phyloP scores from a whole-genome alignment of 192 early-diverging fungal genomes.

The Kickxella alabastrina region DNA sequence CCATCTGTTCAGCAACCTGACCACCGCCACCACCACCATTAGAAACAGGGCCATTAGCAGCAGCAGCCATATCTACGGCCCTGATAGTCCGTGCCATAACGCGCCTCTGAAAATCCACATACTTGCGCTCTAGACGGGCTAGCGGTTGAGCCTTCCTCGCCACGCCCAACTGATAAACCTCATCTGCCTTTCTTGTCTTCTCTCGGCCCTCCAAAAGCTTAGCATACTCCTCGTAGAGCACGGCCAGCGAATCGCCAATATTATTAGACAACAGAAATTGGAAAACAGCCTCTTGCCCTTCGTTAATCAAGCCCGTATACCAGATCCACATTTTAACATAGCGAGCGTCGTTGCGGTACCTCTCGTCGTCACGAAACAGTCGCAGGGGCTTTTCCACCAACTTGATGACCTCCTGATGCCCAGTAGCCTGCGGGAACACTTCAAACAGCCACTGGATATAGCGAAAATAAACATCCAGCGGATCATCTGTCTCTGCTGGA shows the following conservation, averaged over 20 bases:
- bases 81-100: constrained; percentile 28
- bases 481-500: constrained; percentile 45
- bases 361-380: constrained; percentile 51
- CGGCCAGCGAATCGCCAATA: constrained; percentile 63
- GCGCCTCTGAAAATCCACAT: constrained; percentile 58
- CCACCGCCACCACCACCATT: not conserved
- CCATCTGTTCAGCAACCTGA: not conserved
- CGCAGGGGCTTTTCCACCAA: constrained; percentile 52
- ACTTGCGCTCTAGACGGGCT: constrained; percentile 56
- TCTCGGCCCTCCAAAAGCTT: constrained; percentile 53
- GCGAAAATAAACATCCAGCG: constrained; percentile 58
- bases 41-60: not conserved
- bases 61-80: not conserved
- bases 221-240: constrained; percentile 79
- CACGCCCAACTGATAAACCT: constrained; percentile 65
- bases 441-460: constrained; percentile 63
- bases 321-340: constrained; percentile 61
- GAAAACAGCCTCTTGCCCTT: constrained; percentile 66
- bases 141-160: constrained; percentile 66
- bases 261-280: constrained; percentile 66
- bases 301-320: constrained; percentile 48
- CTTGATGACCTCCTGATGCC: constrained; percentile 51
- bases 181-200: constrained; percentile 55
- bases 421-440: constrained; percentile 57
- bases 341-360: constrained; percentile 61